Conservation (phyloP, 2,329 filamentous ascomycete species). For the Stagonosporopsis tanaceti region DNA sequence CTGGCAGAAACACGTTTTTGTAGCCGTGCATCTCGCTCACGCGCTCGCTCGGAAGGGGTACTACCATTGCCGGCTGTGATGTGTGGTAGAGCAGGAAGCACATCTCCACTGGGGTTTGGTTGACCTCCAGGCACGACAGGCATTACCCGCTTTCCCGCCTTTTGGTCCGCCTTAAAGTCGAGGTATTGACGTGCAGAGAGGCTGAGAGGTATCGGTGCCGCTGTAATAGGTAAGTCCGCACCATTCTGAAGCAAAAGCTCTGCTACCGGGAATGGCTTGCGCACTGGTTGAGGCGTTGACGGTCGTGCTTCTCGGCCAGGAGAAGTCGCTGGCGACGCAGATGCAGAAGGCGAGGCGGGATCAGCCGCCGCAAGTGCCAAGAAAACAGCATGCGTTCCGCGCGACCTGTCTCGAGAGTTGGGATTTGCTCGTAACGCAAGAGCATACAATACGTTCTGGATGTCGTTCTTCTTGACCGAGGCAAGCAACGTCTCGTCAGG, state of each 20-base stretch:
- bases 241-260: constrained; percentile 94
- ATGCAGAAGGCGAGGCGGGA: constrained; percentile 74
- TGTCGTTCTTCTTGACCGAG: constrained; percentile 94
- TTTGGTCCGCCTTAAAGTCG: constrained; percentile 72
- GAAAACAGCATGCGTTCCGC: constrained; percentile 88
- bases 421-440: constrained; percentile 86
- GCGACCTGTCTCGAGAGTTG: constrained; percentile 79
- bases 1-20: constrained; percentile 52
- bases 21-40: constrained; percentile 47
- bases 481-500: constrained; percentile 89
- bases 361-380: constrained; percentile 92
- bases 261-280: constrained; percentile 80
- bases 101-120: constrained; percentile 61
- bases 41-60: constrained; percentile 48
- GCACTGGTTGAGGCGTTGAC: constrained; percentile 49
- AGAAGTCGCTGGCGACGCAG: constrained; percentile 54
- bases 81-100: constrained; percentile 67
- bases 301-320: constrained; percentile 54
- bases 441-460: constrained; percentile 90
- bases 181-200: constrained; percentile 82
- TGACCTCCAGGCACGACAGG: constrained; percentile 59
- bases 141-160: constrained; percentile 46
- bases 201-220: constrained; percentile 85
- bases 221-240: constrained; percentile 78
- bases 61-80: constrained; percentile 54